Evolutionary conservation across 306 rosid species (phyloP), one percentile per base, ranked within the genome.

Genomic region (Casuarina equisetifolia): DNA sequence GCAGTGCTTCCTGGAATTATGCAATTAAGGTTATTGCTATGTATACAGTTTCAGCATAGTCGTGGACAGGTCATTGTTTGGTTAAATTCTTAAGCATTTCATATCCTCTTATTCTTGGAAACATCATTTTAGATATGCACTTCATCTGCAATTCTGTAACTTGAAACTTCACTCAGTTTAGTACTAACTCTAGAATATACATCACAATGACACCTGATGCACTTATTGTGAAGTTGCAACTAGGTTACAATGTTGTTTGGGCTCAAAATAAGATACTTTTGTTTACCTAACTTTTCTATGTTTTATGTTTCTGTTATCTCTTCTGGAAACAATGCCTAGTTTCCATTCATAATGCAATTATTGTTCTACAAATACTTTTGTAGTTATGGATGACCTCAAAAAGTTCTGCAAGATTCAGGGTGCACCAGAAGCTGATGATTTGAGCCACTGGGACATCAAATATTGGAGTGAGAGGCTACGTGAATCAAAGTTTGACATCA

Each of bases 381-480:
- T 82, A 95, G 99, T 92, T 81, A 57, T 92, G 74, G 93, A 89
- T 81, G 97, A 92, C 74, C 89, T 95, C 57, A 82, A 78, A 85
- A 79, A 81, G 48, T 95, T 95, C 77, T 74, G 96, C 78, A 88
- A 86, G 82, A 84, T 74, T 79, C 86, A 88, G 83, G 91, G 87
- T 76, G 97, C 97, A 36, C 54, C 8, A 45, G 97, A 95, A 92
- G 94, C 96, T 84, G 84, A 85, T 75, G 91, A 89, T 78, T 88
- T 92, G 87, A 85, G 74, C 66, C 96, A 92, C 54, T 95, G 97
- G 99, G 99, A 95, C 81, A 73, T 81, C 73, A 88, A 19, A 92
- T 95, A 88, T 84, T 95, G 99, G 99, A 95, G 99, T 88, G 97
- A 95, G 90, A 95, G 99, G 89, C 96, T 95, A 57, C 96, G 97